Evolutionary conservation across 73 alveolate genomes (phyloP).

Genomic region (Blepharisma stoltei): DNA sequence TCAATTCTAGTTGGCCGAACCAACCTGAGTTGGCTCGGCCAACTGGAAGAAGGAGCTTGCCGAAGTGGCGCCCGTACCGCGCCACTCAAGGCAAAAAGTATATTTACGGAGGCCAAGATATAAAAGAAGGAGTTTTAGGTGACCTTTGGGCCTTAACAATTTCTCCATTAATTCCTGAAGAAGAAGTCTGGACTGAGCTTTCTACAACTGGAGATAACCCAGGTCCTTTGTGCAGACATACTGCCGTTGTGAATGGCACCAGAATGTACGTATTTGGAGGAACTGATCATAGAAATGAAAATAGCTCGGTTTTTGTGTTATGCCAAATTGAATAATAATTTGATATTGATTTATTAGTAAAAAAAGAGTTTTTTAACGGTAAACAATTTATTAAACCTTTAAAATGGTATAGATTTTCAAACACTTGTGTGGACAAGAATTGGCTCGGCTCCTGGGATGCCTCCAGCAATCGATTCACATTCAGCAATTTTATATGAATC

Average conservation of each 20-base stretch:
- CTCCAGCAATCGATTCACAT: conserved; percentile 5
- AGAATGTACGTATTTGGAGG: conserved; percentile 11
- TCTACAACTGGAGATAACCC: not conserved
- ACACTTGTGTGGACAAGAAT: conserved; percentile 27
- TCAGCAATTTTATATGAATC: conserved; percentile 9
- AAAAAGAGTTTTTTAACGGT: too few species aligned
- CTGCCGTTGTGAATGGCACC: not conserved
- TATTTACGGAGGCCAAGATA: not conserved
- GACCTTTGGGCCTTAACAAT: not conserved
- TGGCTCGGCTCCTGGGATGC: not conserved
- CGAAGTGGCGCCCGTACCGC: too few species aligned
- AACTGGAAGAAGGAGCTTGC: too few species aligned
- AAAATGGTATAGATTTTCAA: conserved; percentile 42
- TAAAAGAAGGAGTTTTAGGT: not conserved
- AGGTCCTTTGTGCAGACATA: conserved; percentile 13
- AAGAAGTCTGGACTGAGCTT: not conserved
- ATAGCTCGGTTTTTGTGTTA: not conserved
- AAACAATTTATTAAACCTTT: too few species aligned
- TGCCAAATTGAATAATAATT: too few species aligned
- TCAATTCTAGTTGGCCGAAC: too few species aligned
- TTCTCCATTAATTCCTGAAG: not conserved
- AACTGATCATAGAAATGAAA: not conserved
- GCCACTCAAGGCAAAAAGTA: too few species aligned
- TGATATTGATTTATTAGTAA: too few species aligned
- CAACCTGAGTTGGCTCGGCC: too few species aligned